Conservation (phyloP, 176 grass and related monocot species). For the Raddia guianensis region DNA sequence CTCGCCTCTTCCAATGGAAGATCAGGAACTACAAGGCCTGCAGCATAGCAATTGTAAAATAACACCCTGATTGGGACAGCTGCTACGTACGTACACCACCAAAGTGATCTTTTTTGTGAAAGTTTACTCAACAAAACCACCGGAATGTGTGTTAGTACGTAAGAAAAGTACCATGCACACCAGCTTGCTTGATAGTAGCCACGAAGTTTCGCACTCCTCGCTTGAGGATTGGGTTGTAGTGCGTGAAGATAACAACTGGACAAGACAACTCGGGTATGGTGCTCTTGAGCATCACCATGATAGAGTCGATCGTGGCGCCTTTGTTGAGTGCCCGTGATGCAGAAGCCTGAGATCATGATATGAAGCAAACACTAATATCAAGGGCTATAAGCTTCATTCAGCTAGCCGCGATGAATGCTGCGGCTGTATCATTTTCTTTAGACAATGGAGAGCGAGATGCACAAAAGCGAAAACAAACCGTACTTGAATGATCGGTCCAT, state of each 20-base stretch:
- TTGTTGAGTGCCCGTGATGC: conserved; percentile 76
- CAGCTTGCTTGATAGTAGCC: conserved; percentile 59
- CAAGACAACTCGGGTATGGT: conserved; percentile 74
- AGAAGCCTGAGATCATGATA: conserved; percentile 60
- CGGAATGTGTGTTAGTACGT: too few species aligned
- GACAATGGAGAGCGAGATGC: too few species aligned
- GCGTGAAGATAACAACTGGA: conserved; percentile 87
- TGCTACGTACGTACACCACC: too few species aligned
- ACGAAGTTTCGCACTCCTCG: conserved; percentile 75
- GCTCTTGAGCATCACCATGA: conserved; percentile 78
- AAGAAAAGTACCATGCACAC: conserved; percentile 53
- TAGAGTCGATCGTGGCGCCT: conserved; percentile 62
- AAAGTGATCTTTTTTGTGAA: too few species aligned
- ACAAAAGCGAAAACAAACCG: too few species aligned
- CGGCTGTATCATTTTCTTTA: too few species aligned
- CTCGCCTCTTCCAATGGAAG: conserved; percentile 86
- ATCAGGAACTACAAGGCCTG: conserved; percentile 95
- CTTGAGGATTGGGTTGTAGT: conserved; percentile 92
- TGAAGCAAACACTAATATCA: not conserved
- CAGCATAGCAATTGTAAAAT: conserved; percentile 21
- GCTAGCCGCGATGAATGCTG: not conserved
- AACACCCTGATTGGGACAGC: not conserved
- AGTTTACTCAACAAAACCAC: not conserved
- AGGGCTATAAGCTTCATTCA: not conserved
- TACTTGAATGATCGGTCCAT: conserved; percentile 85